Conservation (phyloP, 176 grass and related monocot genomes). For the Calamus simplicifolius region DNA sequence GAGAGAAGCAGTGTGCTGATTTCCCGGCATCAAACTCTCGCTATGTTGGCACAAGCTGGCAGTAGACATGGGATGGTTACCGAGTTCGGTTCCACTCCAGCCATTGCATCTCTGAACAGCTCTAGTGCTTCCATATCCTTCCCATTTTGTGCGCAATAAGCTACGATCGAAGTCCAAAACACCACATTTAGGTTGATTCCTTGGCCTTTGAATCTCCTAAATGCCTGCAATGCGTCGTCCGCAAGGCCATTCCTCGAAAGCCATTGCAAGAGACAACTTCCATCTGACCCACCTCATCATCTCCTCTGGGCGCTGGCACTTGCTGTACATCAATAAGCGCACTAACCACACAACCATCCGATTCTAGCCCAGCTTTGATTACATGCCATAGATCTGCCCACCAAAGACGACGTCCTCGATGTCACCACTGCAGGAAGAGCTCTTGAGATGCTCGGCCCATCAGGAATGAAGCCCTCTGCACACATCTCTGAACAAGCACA, state of each 20-base stretch:
- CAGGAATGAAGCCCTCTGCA: constrained; percentile 32
- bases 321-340: constrained; percentile 49
- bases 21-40: constrained; percentile 55
- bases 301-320: constrained; percentile 30
- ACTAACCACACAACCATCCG: constrained; percentile 29
- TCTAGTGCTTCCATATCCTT: constrained; percentile 51
- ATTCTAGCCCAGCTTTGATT: constrained; percentile 34
- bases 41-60: constrained; percentile 64
- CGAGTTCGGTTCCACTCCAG: constrained; percentile 45
- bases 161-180: constrained; percentile 70
- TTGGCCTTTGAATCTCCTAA: constrained; percentile 29
- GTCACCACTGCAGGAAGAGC: constrained; percentile 39
- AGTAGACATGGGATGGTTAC: constrained; percentile 74
- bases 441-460: constrained; percentile 30
- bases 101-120: constrained; percentile 62
- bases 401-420: constrained; percentile 16
- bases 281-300: constrained; percentile 26
- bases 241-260: constrained; percentile 48
- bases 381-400: constrained; percentile 42
- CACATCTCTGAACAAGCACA: no score
- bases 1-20: constrained; percentile 49
- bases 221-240: constrained; percentile 34
- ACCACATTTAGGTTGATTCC: constrained; percentile 49
- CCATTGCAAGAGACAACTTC: constrained; percentile 55
- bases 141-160: constrained; percentile 56